Percentiles rank a stretch among this genome's conserved stretches.
Evolutionary conservation across 2,329 filamentous ascomycete species (phyloP).

Genomic region (Aspergillus sp.): DNA sequence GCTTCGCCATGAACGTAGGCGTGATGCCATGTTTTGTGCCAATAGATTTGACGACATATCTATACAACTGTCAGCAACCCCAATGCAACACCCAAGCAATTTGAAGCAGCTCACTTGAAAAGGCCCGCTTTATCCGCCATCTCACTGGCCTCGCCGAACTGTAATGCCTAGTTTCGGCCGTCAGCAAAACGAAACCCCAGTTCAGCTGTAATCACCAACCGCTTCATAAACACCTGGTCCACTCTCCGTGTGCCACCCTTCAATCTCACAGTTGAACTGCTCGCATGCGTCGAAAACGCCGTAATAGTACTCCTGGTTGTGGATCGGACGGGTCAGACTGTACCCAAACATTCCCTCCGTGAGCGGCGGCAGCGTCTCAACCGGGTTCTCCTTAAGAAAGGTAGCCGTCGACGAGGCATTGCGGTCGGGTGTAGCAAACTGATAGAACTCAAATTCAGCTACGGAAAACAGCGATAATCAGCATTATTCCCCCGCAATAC

Average conservation of each 20-base stretch:
- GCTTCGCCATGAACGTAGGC: slow-evolving; percentile 98
- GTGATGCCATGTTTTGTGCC: slow-evolving; percentile 87
- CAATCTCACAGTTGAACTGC: slow-evolving; percentile 76
- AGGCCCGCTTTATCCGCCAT: slow-evolving; percentile 92
- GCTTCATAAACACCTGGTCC: slow-evolving; percentile 95
- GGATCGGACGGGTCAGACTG: slow-evolving; percentile 79
- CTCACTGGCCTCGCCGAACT: slow-evolving; percentile 80
- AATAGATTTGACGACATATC: slow-evolving; percentile 83
- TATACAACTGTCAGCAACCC: slow-evolving; percentile 28
- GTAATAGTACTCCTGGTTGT: slow-evolving; percentile 93
- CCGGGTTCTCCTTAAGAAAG: slow-evolving; percentile 72
- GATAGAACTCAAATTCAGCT: slow-evolving; percentile 96
- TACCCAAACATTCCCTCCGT: slow-evolving; percentile 98
- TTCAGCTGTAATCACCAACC: slow-evolving; percentile 42
- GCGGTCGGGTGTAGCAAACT: slow-evolving; percentile 72
- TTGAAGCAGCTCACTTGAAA: slow-evolving; percentile 67
- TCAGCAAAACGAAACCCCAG: slow-evolving; percentile 17
- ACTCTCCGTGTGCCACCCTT: slow-evolving; percentile 95
- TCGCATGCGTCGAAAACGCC: slow-evolving; percentile 78
- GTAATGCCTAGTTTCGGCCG: slow-evolving; percentile 59
- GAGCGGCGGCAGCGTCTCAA: slow-evolving; percentile 70
- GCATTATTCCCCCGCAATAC: not conserved
- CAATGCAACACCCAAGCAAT: not conserved
- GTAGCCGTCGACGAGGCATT: slow-evolving; percentile 69
- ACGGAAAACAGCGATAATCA: slow-evolving; percentile 14